Base-by-base conservation (phyloP, 495 filamentous ascomycete species). In the Parathielavia hyrcaniae region DNA sequence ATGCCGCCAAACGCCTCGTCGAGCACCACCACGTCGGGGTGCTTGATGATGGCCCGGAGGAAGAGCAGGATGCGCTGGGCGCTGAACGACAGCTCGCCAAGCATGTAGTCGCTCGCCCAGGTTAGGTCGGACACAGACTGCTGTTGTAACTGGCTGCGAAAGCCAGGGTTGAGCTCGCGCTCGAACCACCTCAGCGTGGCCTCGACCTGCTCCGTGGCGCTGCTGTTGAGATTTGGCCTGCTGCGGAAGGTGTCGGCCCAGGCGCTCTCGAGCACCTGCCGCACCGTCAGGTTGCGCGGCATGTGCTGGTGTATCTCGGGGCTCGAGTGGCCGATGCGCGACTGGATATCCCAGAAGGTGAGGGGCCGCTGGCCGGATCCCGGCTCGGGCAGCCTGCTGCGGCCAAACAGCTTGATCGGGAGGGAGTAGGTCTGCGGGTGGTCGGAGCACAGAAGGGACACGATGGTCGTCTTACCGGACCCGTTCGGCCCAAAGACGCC, bases 241-340 rank as follows among this genome's bases (percentile, higher is more conserved):
- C 82, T 75, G 7, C 85, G 75, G 60, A 95, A 92, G 0, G 93
- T 93, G 46, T 97, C 90, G 9, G 90, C 86, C 81, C 90, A 97
- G 2, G 92, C 90, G 43, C 83, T 88, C 65, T 91, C 88, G 2
- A 98, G 65, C 0, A 86, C 80, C 52, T 86, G 81, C 9, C 89
- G 82, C 19, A 97, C 71, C 1, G 84, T 86, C 50, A 97, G 77
- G 35, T 82, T 77, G 45, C 83, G 83, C 2, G 93, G 93, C 74
- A 97, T 96, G 75, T 95, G 89, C 47, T 87, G 84, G 61, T 97
- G 91, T 20, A 97, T 87, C 67, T 98, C 93, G 0, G 93, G 95
- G 46, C 87, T 91, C 2, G 90, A 90, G 64, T 97, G 90, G 17
- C 93, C 93, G 52, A 97, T 86, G 17, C 90, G 86, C 2, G 84